Percentiles rank a stretch among this genome's conserved stretches.
These are phyloP conservation scores for Backusella luteola DNA, from an alignment of 192 early-diverging fungal genomes.

Conservation along the genomic window DNA sequence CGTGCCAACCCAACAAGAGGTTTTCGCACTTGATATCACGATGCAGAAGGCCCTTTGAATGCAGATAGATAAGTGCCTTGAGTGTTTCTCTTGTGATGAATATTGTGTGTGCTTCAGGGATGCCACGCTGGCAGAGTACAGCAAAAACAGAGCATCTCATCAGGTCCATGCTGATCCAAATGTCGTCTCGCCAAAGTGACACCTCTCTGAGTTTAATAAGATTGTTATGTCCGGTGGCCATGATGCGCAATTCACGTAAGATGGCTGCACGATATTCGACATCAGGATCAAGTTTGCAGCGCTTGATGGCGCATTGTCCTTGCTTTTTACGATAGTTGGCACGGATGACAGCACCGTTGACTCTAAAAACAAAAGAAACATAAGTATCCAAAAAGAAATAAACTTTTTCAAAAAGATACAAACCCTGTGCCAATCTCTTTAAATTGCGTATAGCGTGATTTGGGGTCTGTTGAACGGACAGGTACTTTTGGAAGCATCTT, in stretches of 20 bases:
- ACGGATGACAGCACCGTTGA: slow-evolving; percentile 40
- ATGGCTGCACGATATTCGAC: slow-evolving; percentile 38
- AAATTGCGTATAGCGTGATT: slow-evolving; percentile 29
- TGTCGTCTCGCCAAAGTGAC: slow-evolving; percentile 35
- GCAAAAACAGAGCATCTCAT: slow-evolving; percentile 43
- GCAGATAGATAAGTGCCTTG: slow-evolving; percentile 41
- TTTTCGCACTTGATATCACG: slow-evolving; percentile 52
- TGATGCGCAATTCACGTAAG: slow-evolving; percentile 37
- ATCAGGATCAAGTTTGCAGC: slow-evolving; percentile 38
- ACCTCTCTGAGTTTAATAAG: slow-evolving; percentile 38
- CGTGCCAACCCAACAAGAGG: slow-evolving; percentile 39
- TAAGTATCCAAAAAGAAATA: neutral
- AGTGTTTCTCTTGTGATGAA: slow-evolving; percentile 38
- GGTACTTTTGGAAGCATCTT: slow-evolving; percentile 31
- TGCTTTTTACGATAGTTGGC: slow-evolving; percentile 32
- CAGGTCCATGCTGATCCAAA: slow-evolving; percentile 45
- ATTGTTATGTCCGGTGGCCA: slow-evolving; percentile 34
- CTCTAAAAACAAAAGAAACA: slow-evolving; percentile 12
- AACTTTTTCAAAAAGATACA: neutral
- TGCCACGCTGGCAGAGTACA: slow-evolving; percentile 38
- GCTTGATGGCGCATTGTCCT: slow-evolving; percentile 37
- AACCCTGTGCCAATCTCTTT: slow-evolving; percentile 36
- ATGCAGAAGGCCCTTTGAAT: slow-evolving; percentile 42
- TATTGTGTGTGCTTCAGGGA: slow-evolving; percentile 41
- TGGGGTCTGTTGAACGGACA: slow-evolving; percentile 21